phyloP scores from a whole-genome alignment of 148 eudicot genomes.

The Cornus florida region DNA sequence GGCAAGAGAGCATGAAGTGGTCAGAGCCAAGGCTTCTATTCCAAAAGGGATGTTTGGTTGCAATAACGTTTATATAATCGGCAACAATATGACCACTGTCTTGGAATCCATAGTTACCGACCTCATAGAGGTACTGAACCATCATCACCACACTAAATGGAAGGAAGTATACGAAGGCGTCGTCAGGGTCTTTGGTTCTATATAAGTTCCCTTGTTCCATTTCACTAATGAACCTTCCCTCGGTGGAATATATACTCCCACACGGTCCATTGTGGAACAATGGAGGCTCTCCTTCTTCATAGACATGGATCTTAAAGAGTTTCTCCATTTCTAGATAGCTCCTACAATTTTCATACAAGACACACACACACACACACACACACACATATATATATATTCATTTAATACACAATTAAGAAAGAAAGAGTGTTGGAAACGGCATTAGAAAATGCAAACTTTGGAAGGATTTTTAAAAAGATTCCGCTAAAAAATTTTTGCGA shows the following conservation, averaged over 20 bases:
- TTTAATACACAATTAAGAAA: background rate
- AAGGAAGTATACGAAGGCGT: slow-evolving; percentile 37
- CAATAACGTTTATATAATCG: slow-evolving; percentile 35
- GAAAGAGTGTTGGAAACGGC: no score
- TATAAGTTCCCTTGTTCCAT: slow-evolving; percentile 42
- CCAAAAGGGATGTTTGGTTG: slow-evolving; percentile 32
- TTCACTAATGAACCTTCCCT: slow-evolving; percentile 61
- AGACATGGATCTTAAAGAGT: slow-evolving; percentile 50
- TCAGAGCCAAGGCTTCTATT: slow-evolving; percentile 41
- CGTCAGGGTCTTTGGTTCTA: slow-evolving; percentile 26
- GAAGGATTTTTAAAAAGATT: no score
- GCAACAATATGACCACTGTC: slow-evolving; percentile 35
- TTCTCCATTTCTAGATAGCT: slow-evolving; percentile 70
- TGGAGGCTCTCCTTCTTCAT: slow-evolving; percentile 64
- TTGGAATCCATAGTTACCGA: slow-evolving; percentile 25
- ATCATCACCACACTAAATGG: slow-evolving; percentile 47
- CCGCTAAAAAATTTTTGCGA: no score
- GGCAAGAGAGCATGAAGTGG: slow-evolving; percentile 73
- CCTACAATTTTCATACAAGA: slow-evolving; percentile 25
- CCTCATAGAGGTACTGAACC: slow-evolving; percentile 35
- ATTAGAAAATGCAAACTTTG: no score
- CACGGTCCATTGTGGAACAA: slow-evolving; percentile 53
- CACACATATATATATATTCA: no score
- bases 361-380: no score
- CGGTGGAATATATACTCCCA: slow-evolving; percentile 44